A percentile compares a stretch with the other conserved stretches of the same genome.
Evolutionary conservation across 2,329 filamentous ascomycete species (phyloP).

Genomic region (Sclerotinia spermophila): DNA sequence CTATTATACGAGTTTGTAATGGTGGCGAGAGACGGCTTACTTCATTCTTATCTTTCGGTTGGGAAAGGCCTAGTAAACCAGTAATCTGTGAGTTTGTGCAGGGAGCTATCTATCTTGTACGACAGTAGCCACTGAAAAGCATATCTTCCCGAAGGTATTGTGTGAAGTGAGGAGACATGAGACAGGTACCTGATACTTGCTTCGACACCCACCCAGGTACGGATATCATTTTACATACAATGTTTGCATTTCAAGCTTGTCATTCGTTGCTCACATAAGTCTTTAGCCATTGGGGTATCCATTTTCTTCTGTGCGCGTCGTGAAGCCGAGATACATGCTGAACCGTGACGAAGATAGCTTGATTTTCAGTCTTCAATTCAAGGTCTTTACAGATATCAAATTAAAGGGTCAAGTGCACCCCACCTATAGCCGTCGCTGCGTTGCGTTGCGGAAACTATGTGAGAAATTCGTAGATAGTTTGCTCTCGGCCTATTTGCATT

Average conservation of each 20-base stretch:
- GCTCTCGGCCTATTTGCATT: not conserved
- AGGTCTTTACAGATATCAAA: not conserved
- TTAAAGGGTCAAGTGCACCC: not conserved
- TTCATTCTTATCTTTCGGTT: not conserved
- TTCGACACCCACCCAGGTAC: not conserved
- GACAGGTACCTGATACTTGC: not conserved
- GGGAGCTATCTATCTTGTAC: not conserved
- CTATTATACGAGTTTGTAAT: not conserved
- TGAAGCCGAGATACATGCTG: not conserved
- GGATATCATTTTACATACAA: not conserved
- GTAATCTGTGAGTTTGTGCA: not conserved
- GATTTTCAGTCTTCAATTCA: not conserved
- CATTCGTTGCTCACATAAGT: not conserved
- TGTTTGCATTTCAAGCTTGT: not conserved
- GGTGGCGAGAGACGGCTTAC: not conserved
- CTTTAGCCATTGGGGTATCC: not conserved
- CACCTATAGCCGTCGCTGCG: not conserved
- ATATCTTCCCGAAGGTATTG: not conserved
- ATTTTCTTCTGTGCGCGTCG: not conserved
- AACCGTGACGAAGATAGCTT: not conserved
- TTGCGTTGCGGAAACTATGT: not conserved
- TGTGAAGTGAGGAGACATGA: not conserved
- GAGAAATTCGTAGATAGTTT: not conserved
- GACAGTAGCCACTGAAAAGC: slow-evolving; percentile 1
- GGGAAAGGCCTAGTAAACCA: not conserved